phyloP scores from a whole-genome alignment of 2,329 filamentous ascomycete species.

The Penicillium thymicola region DNA sequence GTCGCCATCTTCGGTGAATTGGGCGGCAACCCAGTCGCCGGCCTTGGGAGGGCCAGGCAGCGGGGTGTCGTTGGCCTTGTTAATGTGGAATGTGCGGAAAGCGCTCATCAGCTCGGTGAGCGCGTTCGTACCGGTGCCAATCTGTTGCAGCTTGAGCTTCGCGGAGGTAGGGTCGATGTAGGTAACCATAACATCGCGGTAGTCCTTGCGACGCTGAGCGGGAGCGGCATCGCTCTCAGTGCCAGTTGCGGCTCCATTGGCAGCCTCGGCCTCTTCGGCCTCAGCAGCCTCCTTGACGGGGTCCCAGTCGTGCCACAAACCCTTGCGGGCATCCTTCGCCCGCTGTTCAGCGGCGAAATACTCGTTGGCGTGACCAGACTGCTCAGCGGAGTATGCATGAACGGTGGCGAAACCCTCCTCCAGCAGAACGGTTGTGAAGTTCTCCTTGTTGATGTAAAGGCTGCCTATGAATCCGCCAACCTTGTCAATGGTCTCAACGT shows the following conservation, averaged over 20 bases:
- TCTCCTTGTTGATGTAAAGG: conserved; percentile 90
- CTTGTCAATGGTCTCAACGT: conserved; percentile 93
- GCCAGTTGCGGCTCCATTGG: conserved; percentile 51
- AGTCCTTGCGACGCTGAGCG: conserved; percentile 70
- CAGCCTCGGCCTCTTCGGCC: conserved; percentile 47
- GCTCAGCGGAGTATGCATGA: conserved; percentile 92
- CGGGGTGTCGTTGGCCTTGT: conserved; percentile 72
- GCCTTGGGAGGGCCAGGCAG: conserved; percentile 77
- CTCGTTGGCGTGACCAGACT: conserved; percentile 83
- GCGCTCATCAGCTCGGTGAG: conserved; percentile 85
- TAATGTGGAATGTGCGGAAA: conserved; percentile 87
- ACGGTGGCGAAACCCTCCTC: conserved; percentile 93
- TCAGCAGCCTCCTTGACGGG: conserved; percentile 75
- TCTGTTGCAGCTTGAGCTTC: conserved; percentile 84
- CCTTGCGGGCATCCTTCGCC: conserved; percentile 85
- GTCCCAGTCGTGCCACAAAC: conserved; percentile 92
- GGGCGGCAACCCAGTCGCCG: conserved; percentile 85
- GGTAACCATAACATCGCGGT: conserved; percentile 89
- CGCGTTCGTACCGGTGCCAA: conserved; percentile 79
- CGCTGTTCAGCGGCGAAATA: conserved; percentile 81
- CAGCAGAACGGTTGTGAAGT: conserved; percentile 86
- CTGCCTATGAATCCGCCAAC: conserved; percentile 96
- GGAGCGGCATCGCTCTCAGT: conserved; percentile 53
- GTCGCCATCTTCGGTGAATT: conserved; percentile 81
- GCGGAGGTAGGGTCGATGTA: conserved; percentile 75